Evolutionary conservation across 2,329 filamentous ascomycete genomes (phyloP).

Genomic region (Cladophialophora exuberans): DNA sequence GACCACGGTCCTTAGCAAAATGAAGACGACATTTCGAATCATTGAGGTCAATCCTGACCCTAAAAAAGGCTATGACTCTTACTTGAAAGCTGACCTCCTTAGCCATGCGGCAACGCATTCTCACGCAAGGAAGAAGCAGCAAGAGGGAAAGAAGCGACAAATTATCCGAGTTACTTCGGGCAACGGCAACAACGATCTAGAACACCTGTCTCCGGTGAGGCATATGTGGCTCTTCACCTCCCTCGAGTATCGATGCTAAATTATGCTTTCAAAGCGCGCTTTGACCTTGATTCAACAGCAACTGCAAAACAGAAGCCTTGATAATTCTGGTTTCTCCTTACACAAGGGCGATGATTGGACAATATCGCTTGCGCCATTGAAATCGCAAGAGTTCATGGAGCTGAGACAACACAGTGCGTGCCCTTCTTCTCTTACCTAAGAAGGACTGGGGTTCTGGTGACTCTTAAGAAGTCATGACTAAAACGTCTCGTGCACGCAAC

Average conservation of each 20-base stretch:
- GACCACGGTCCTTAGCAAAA: neutral
- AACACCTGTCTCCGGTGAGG: neutral
- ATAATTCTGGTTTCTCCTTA: neutral
- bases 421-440: neutral
- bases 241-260: neutral
- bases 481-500: too few relatives aligned
- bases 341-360: neutral
- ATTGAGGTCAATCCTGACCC: neutral
- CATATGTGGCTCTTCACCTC: neutral
- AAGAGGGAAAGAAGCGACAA: neutral
- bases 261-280: neutral
- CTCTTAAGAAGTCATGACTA: neutral
- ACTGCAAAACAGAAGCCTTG: neutral
- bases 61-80: neutral
- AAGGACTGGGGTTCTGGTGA: neutral
- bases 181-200: too few relatives aligned
- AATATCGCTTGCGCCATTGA: neutral
- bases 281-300: neutral
- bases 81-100: neutral
- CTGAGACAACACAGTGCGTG: neutral
- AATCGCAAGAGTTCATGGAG: neutral
- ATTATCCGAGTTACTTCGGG: neutral
- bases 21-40: neutral
- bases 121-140: neutral
- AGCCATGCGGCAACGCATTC: neutral